Evolutionary conservation across 805 yeast genomes (phyloP), one percentile per base, ranked within the genome.

Genomic region (baker's yeast (Saccharomyces cerevisiae)): DNA sequence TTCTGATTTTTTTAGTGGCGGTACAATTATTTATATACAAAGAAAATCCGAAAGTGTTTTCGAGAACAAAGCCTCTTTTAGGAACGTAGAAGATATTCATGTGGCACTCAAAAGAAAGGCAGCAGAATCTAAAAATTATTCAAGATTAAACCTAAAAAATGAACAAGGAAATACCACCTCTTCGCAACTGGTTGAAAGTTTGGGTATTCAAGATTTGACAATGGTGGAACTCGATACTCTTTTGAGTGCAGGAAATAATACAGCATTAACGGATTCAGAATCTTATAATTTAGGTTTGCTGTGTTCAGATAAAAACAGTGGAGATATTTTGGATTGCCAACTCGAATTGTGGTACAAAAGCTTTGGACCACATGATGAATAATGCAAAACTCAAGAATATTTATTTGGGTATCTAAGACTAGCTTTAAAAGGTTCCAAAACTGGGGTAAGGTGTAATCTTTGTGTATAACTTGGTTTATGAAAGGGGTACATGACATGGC

Each of bases 11-110:
- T 68, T 67, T 48, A 61, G 59, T 31, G 57, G 62, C 46, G 71
- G 71, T 8, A 61, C 67, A 1, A 58, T 65, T 17, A 53, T 69
- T 13, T 59, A 61, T 53, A 56, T 68, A 13, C 68, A 67, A 47
- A 62, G 53, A 4, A 57, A 53, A 31, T 55, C 54, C 4, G 27
- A 49, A 6, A 46, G 52, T 1, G 11, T 28, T 14, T 3, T 14
- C 24, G 46, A 50, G 13, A 17, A 49, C 11, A 49, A 47, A 14
- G 51, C 51, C 13, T 27, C 26, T 9, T 47, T 51, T 17, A 26
- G 54, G 9, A 53, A 51, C 27, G 30, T 49, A 13, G 50, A 51
- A 3, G 63, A 61, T 43, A 47, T 61, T 13, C 59, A 53, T 30
- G 13, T 32, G 2, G 56, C 59, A 1, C 29, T 64, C 21, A 55